Evolutionary conservation across 1,139 yeast species (phyloP).

Genomic region (Pichia sp.): DNA sequence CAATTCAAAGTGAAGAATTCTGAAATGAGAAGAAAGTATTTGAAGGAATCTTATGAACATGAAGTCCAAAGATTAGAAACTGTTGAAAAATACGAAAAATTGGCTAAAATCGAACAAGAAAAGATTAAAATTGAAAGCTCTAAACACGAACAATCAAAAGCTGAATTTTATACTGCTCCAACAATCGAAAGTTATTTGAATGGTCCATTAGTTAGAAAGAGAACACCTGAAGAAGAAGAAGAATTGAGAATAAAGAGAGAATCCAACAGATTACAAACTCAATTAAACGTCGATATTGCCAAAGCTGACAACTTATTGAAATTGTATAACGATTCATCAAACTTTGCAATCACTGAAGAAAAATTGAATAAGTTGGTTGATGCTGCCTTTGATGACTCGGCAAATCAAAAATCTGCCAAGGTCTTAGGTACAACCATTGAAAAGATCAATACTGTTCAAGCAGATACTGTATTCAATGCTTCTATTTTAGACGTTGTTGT

Average conservation of each 20-base stretch:
- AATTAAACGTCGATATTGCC: constrained; percentile 34
- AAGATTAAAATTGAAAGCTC: constrained; percentile 27
- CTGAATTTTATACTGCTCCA: constrained; percentile 66
- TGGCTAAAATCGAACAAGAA: constrained; percentile 29
- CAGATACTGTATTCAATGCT: constrained; percentile 26
- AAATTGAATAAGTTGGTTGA: constrained; percentile 51
- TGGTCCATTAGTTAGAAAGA: constrained; percentile 62
- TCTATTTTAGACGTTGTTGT: constrained; percentile 26
- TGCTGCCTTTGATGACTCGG: constrained; percentile 37
- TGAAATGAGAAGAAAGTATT: constrained; percentile 64
- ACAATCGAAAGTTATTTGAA: constrained; percentile 62
- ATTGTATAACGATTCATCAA: constrained; percentile 62
- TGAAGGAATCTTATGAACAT: constrained; percentile 53
- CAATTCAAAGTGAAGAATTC: constrained; percentile 50
- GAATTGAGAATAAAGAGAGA: constrained; percentile 42
- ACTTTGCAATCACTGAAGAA: constrained; percentile 58
- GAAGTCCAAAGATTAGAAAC: constrained; percentile 49
- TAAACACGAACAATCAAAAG: constrained; percentile 35
- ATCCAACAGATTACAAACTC: constrained; percentile 40
- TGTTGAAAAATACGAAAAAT: constrained; percentile 23
- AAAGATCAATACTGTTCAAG: constrained; percentile 16
- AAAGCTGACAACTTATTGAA: constrained; percentile 54
- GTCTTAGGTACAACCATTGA: constrained; percentile 13
- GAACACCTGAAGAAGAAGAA: constrained; percentile 60
- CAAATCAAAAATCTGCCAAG: constrained; percentile 11